Conservation (phyloP, 2,329 filamentous ascomycete genomes). For the Fusarium gaditjirri region DNA sequence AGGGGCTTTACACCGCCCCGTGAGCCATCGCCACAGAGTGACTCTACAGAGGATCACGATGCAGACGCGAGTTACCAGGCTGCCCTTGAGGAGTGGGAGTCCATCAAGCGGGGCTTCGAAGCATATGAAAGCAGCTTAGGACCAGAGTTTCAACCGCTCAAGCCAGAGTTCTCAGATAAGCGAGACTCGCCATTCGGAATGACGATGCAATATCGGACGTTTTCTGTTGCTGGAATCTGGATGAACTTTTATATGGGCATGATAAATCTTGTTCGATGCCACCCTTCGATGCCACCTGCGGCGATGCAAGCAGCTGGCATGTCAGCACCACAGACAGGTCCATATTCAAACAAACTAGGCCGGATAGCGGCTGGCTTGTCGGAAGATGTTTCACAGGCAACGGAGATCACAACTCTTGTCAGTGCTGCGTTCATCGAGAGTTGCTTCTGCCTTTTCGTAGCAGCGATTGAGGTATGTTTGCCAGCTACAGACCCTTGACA, state of each 20-base stretch:
- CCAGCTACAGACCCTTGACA: neutral
- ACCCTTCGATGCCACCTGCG: constrained; percentile 91
- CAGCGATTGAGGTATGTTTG: constrained; percentile 73
- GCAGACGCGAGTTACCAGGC: constrained; percentile 72
- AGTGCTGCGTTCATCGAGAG: constrained; percentile 86
- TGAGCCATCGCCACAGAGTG: constrained; percentile 56
- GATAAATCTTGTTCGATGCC: constrained; percentile 82
- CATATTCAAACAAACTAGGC: constrained; percentile 79
- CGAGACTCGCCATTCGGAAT: constrained; percentile 81
- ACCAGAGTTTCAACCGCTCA: constrained; percentile 79
- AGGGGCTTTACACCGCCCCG: constrained; percentile 65
- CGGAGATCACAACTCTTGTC: constrained; percentile 77
- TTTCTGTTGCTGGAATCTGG: constrained; percentile 89
- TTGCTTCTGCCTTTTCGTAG: constrained; percentile 85
- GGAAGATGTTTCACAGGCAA: constrained; percentile 62
- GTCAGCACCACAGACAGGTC: constrained; percentile 76
- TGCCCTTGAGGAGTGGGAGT: constrained; percentile 83
- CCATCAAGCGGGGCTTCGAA: constrained; percentile 77
- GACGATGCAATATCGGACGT: constrained; percentile 83
- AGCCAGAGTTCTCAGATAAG: constrained; percentile 71
- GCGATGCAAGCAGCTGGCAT: constrained; percentile 88
- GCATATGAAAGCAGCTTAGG: constrained; percentile 74
- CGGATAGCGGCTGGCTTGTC: constrained; percentile 80
- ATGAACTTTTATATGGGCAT: constrained; percentile 86
- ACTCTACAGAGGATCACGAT: constrained; percentile 63